Conservation (phyloP, 257 asterid genomes). For the Coffea eugenioides region DNA sequence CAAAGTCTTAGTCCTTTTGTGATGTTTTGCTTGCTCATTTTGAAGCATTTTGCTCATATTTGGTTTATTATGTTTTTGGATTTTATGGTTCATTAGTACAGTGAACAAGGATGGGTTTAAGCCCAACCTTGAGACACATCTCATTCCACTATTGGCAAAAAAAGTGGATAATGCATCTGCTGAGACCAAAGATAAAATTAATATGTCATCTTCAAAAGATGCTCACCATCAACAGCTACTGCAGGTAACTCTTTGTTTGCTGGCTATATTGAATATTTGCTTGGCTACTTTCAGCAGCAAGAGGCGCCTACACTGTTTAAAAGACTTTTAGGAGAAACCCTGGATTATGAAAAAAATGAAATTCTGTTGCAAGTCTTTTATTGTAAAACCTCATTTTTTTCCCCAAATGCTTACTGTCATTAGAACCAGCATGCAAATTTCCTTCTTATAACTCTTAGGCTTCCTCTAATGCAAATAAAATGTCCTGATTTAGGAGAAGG, state of each 20-base stretch:
- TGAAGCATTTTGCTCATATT: slow-evolving; percentile 5
- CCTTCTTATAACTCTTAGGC: neutral
- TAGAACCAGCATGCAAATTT: neutral
- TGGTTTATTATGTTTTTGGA: slow-evolving; percentile 19
- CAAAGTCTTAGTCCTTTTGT: neutral
- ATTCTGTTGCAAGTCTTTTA: neutral
- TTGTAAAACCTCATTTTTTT: neutral
- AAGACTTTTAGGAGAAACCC: too few species aligned
- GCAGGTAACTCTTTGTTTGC: slow-evolving; percentile 51
- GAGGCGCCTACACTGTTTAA: neutral
- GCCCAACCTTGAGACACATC: slow-evolving; percentile 97
- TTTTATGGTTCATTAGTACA: slow-evolving; percentile 53
- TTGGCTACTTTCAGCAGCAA: neutral
- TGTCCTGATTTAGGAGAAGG: neutral
- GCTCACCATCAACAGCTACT: slow-evolving; percentile 80
- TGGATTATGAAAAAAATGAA: neutral
- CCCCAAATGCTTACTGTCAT: neutral
- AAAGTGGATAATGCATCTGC: slow-evolving; percentile 51
- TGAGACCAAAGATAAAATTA: slow-evolving; percentile 48
- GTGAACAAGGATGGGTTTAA: slow-evolving; percentile 95
- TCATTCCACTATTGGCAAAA: slow-evolving; percentile 77
- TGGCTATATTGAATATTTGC: neutral
- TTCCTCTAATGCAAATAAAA: neutral
- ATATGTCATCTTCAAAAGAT: slow-evolving; percentile 49
- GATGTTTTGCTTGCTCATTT: neutral